Evolutionary conservation across 371 early-diverging fungal species (phyloP).

Genomic region (Rhizopus delemar): DNA sequence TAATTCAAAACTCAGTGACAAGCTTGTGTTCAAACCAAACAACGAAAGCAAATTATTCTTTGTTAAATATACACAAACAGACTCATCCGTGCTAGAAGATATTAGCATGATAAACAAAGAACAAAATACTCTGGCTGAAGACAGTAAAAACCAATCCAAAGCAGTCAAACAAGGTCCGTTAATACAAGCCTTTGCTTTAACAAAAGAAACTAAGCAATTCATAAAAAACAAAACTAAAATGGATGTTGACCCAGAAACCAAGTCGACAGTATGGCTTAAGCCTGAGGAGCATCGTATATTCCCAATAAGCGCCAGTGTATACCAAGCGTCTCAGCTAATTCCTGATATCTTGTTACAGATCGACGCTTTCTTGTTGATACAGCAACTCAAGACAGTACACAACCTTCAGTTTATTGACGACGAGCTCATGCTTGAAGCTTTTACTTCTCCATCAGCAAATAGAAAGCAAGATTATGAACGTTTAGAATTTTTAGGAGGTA

Average conservation of each 20-base stretch:
- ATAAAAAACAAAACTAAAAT: constrained; percentile 2
- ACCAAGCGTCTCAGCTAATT: constrained; percentile 53
- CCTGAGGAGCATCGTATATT: constrained; percentile 56
- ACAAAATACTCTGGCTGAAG: no score
- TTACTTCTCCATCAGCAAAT: constrained; percentile 68
- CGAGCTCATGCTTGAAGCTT: constrained; percentile 65
- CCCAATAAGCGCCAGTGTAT: constrained; percentile 53
- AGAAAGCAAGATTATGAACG: constrained; percentile 84
- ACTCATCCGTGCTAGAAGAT: no score
- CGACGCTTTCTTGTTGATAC: constrained; percentile 58
- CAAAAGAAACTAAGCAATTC: no score
- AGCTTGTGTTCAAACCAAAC: no score
- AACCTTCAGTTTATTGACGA: constrained; percentile 31
- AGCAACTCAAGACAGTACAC: constrained; percentile 53
- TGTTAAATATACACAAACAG: no score
- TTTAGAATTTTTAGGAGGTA: constrained; percentile 84
- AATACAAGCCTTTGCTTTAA: no score
- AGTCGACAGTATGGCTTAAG: constrained; percentile 40
- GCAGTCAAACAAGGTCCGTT: no score
- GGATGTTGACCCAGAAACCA: constrained; percentile 31
- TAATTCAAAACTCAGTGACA: no score
- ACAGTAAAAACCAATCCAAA: no score
- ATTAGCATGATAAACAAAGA: no score
- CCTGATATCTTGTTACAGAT: constrained; percentile 68
- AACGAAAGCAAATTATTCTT: no score